Evolutionary conservation across 257 asterid genomes (phyloP), one percentile per base, ranked within the genome.

Genomic region (Petunia secreta): DNA sequence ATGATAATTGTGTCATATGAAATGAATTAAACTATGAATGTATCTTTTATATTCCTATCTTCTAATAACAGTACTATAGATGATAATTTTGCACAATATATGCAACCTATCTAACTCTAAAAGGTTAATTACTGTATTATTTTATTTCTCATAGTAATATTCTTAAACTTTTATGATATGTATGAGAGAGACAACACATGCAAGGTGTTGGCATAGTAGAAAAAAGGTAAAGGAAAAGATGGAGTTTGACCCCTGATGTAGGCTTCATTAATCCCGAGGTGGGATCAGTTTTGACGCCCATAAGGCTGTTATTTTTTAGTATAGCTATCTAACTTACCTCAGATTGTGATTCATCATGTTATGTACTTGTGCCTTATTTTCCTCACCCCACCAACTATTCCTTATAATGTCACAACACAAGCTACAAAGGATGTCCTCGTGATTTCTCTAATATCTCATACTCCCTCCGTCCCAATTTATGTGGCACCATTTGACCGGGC

Each of bases 241-340:
- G 88, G 85, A 80, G 79, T 88, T 86, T 91, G 92, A 88, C 85
- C 86, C 86, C 75, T 82, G 74, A 80, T 73, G 81, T 69, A 84
- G 89, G 87, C 83, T 81, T 87, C 55, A 48, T 79, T 89, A 89
- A 88, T 92, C 97, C 94, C 97, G 60, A 90, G 88, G 85, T 79
- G 74, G 78, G 82, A 60, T 64, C 79, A 63, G 59, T 79, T 74
- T 66, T 80, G 80, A 82, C 53, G 62, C 82, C 82, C 78, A 64
- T 79, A 65, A 79, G 76, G 39, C 54, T 79, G 15, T 46, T 38
- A 15, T 10, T 37, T 41, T 68, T 43, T 57, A 36, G 1, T 77
- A 50, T 41, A 36, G n/a, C n/a, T 34, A 4, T 16, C 37, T 34
- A 54, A 1, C 46, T 9, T 14, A 37, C 62, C 1, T 25, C 40